Conservation (phyloP, 805 yeast species). For the Kregervanrija delftensis region DNA sequence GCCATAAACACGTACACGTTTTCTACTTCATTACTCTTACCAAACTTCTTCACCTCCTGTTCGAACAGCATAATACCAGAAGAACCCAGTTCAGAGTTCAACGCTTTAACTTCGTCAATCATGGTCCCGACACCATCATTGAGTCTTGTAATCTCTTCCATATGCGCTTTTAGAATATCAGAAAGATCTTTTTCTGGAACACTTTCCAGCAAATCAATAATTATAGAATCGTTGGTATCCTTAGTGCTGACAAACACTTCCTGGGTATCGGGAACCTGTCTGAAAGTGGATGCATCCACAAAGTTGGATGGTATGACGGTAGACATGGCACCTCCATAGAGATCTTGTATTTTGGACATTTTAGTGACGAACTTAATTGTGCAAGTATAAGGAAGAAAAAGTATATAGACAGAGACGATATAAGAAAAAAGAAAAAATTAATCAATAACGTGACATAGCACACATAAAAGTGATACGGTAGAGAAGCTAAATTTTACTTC, state of each 20-base stretch:
- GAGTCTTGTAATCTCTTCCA: conserved; percentile 45
- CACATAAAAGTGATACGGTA: no score
- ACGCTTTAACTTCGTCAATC: neutral
- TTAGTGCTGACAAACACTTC: conserved; percentile 64
- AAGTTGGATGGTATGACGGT: conserved; percentile 51
- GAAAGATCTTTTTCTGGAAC: conserved; percentile 29
- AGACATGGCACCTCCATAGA: conserved; percentile 78
- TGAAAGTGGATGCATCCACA: conserved; percentile 67
- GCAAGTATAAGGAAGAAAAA: no score
- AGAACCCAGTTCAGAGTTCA: neutral
- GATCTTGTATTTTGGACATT: conserved; percentile 13
- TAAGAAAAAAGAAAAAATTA: no score
- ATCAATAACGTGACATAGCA: no score
- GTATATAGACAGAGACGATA: no score
- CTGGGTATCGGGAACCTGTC: conserved; percentile 90
- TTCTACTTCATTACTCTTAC: conserved; percentile 14
- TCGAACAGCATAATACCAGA: conserved; percentile 30
- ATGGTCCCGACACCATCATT: conserved; percentile 25
- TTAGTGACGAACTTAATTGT: no score
- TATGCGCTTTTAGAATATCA: conserved; percentile 42
- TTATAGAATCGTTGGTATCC: conserved; percentile 45
- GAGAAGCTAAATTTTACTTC: no score
- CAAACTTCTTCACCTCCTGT: conserved; percentile 49
- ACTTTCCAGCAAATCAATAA: conserved; percentile 57
- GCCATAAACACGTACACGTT: no score